A percentile compares a stretch with the other conserved stretches of the same genome.
phyloP scores from a whole-genome alignment of 2,329 filamentous ascomycete species.

The Ophiostoma ulmi region DNA sequence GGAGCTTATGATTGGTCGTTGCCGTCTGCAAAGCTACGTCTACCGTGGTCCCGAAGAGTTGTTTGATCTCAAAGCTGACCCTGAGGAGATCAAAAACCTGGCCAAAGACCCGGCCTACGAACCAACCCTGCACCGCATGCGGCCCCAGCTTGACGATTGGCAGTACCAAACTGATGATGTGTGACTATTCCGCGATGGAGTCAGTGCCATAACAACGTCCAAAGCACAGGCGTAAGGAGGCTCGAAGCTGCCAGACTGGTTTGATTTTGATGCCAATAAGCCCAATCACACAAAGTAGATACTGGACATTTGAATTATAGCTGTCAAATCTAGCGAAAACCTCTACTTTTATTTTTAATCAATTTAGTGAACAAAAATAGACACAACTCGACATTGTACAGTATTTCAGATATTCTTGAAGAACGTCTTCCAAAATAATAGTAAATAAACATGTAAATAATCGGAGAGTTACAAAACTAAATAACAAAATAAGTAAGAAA shows the following conservation, averaged over 20 bases:
- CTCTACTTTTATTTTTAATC: background rate
- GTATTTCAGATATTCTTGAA: too few relatives aligned
- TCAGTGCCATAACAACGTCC: conserved; percentile 24
- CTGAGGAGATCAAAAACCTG: conserved; percentile 29
- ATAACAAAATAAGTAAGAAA: background rate
- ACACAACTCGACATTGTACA: too few relatives aligned
- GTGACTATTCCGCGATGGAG: conserved; percentile 32
- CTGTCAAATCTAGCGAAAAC: too few relatives aligned
- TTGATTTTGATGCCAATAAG: conserved; percentile 25
- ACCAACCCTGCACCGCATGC: conserved; percentile 34
- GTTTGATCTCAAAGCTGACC: conserved; percentile 43
- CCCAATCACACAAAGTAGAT: conserved; percentile 9
- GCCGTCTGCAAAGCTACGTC: conserved; percentile 41
- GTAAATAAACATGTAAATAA: background rate
- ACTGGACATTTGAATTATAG: too few relatives aligned
- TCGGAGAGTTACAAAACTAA: background rate
- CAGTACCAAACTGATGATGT: conserved; percentile 31
- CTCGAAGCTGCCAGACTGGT: conserved; percentile 20
- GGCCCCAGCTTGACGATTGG: conserved; percentile 31
- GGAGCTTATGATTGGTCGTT: conserved; percentile 37
- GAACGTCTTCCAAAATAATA: accelerated
- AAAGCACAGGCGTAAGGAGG: conserved; percentile 4
- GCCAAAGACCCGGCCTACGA: conserved; percentile 32
- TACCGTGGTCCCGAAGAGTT: conserved; percentile 43
- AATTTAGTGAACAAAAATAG: background rate